Evolutionary conservation across 1,139 yeast species (phyloP), one percentile per base, ranked within the genome.

Genomic region (Meyerozyma carpophila): DNA sequence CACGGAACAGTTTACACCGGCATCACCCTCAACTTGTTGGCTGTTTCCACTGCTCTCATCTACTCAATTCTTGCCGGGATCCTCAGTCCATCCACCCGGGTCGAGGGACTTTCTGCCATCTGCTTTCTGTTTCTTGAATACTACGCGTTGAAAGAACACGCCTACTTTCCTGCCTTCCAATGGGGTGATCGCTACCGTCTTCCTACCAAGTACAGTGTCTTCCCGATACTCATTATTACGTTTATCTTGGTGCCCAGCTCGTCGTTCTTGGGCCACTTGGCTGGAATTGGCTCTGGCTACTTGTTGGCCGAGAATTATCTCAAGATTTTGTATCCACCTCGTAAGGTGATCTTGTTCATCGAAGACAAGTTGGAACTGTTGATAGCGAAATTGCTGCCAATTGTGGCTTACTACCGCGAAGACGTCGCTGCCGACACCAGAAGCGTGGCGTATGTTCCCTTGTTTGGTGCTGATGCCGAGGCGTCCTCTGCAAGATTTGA

Each of bases 1-100:
- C 85, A 89, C 54, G 98, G 98, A 8, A 90, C 98, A 0, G 83
- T 91, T 1, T 80, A 87, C 59, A 86, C 97, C 2, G 97, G 95
- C 1, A 73, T 91, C 43, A 83, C 90, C 18, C 69, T 91, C 47
- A 88, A 89, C 60, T 68, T 86, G 25, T 64, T 85, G 45, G 85
- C 96, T 0, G 82, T 84, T 1, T 63, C 81, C 8, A 75, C 93
- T 1, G 96, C 86, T 5, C 58, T 90, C 21, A 77, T 79, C 27
- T 87, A 80, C 65, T 78, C 87, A 55, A 8, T 68, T 7, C 55
- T 83, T 1, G 85, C 90, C 0, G 57, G 70, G 44, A 18, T 78
- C 2, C 63, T 85, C 10, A 79, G 68, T 49, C 83, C 85, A n/a
- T 57, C 70, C 11, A 66, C 73, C 2, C 67, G 75, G 20, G 84